Evolutionary conservation across 169 alveolate species (phyloP).

Genomic region (Cryptosporidium ubiquitum): DNA sequence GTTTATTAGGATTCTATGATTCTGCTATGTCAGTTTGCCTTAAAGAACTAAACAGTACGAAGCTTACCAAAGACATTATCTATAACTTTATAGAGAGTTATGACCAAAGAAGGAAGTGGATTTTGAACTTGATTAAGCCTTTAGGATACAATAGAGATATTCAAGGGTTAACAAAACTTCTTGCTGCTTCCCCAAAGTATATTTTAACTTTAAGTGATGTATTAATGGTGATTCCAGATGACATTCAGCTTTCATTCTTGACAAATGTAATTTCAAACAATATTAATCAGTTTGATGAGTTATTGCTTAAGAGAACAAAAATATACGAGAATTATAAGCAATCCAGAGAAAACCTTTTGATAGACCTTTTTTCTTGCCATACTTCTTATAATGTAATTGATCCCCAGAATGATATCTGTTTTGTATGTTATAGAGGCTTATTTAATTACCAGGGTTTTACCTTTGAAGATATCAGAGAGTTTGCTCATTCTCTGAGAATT

Average conservation of each 20-base stretch:
- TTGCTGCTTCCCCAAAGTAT: slow-evolving; percentile 59
- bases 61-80: slow-evolving; percentile 40
- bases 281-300: slow-evolving; percentile 36
- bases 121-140: slow-evolving; percentile 47
- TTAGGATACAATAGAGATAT: slow-evolving; percentile 51
- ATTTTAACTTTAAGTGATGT: slow-evolving; percentile 60
- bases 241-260: slow-evolving; percentile 14
- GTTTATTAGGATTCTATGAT: slow-evolving; percentile 63
- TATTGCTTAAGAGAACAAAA: slow-evolving; percentile 46
- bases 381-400: slow-evolving; percentile 25
- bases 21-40: slow-evolving; percentile 52
- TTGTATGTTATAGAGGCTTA: slow-evolving; percentile 25
- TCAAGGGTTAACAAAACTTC: slow-evolving; percentile 40
- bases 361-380: slow-evolving; percentile 31
- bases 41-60: slow-evolving; percentile 40
- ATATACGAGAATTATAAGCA: slow-evolving; percentile 28
- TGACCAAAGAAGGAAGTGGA: slow-evolving; percentile 61
- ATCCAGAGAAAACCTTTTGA: slow-evolving; percentile 8
- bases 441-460: slow-evolving; percentile 22
- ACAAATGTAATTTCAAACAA: slow-evolving; percentile 9
- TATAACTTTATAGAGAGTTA: slow-evolving; percentile 46
- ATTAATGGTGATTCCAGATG: slow-evolving; percentile 54
- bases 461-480: slow-evolving; percentile 23
- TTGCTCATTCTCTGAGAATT: slow-evolving; percentile 9
- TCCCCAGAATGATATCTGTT: slow-evolving; percentile 31